phyloP scores from a whole-genome alignment of 768 basidiomycete genomes.

The Suillus alpinus region DNA sequence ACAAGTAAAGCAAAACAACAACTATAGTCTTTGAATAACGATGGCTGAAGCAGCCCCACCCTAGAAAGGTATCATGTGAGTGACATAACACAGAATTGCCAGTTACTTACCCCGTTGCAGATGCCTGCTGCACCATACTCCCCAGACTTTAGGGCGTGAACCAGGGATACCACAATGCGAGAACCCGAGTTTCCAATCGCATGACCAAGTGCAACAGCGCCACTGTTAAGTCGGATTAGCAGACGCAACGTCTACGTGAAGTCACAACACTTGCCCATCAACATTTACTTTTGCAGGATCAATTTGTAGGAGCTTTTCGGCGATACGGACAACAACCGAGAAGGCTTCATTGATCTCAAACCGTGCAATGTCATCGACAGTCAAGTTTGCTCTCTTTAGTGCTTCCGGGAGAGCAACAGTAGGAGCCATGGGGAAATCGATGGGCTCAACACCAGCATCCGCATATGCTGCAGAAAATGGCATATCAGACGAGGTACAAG shows the following conservation, averaged over 20 bases:
- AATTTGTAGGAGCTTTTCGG: slow-evolving; percentile 82
- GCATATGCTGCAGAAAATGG: slow-evolving; percentile 68
- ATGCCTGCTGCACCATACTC: slow-evolving; percentile 95
- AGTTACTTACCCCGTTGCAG: slow-evolving; percentile 85
- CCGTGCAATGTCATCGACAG: slow-evolving; percentile 77
- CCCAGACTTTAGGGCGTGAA: slow-evolving; percentile 88
- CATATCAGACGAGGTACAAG: neutral
- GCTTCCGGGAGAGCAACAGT: slow-evolving; percentile 89
- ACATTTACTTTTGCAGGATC: slow-evolving; percentile 89
- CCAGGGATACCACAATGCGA: slow-evolving; percentile 89
- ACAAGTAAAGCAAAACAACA: slow-evolving; percentile 7
- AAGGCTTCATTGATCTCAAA: slow-evolving; percentile 99
- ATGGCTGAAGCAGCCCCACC: slow-evolving; percentile 92
- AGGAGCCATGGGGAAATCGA: slow-evolving; percentile 96
- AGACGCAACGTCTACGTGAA: slow-evolving; percentile 12
- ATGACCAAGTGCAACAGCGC: slow-evolving; percentile 94
- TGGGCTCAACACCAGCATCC: slow-evolving; percentile 93
- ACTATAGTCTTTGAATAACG: slow-evolving; percentile 82
- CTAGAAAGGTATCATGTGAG: slow-evolving; percentile 37
- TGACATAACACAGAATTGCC: slow-evolving; percentile 8
- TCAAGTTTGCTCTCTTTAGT: slow-evolving; percentile 81
- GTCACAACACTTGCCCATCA: slow-evolving; percentile 58
- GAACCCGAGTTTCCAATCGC: slow-evolving; percentile 96
- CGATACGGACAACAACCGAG: slow-evolving; percentile 88
- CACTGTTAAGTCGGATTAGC: slow-evolving; percentile 47